phyloP scores from a whole-genome alignment of 2,329 filamentous ascomycete genomes.

The Cladosporium sp. region DNA sequence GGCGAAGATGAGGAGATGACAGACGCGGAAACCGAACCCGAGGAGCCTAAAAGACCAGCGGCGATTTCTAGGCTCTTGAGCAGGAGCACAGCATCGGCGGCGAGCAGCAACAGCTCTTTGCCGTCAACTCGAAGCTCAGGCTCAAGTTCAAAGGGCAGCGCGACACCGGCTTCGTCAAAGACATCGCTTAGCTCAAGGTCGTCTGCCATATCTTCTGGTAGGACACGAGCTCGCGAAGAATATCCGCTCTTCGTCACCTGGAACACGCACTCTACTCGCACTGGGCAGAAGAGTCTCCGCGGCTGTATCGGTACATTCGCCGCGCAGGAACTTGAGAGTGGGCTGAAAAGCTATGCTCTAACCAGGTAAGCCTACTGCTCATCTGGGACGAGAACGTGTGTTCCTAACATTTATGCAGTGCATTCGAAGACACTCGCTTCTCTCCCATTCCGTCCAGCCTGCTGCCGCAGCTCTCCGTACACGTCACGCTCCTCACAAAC shows the following conservation, averaged over 20 bases:
- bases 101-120: conserved; percentile 28
- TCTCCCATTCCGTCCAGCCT: conserved; percentile 60
- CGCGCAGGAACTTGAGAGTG: conserved; percentile 64
- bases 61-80: conserved; percentile 42
- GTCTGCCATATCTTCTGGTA: neutral
- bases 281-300: conserved; percentile 63
- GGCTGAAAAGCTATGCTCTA: conserved; percentile 74
- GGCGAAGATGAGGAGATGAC: conserved; percentile 36
- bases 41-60: conserved; percentile 31
- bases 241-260: conserved; percentile 91
- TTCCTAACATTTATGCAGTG: conserved; percentile 36
- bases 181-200: conserved; percentile 14
- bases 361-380: conserved; percentile 55
- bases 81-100: conserved; percentile 18
- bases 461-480: conserved; percentile 66
- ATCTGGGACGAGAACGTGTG: neutral
- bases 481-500: conserved; percentile 64
- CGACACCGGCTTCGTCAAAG: conserved; percentile 14
- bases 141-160: conserved; percentile 13
- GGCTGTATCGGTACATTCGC: conserved; percentile 98
- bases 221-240: conserved; percentile 15
- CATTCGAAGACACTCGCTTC: conserved; percentile 61
- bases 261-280: conserved; percentile 63
- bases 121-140: conserved; percentile 19
- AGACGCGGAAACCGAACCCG: conserved; percentile 25